Evolutionary conservation across 2,329 filamentous ascomycete species (phyloP), one percentile per base, ranked within the genome.

Genomic region (Colletotrichum sp.): DNA sequence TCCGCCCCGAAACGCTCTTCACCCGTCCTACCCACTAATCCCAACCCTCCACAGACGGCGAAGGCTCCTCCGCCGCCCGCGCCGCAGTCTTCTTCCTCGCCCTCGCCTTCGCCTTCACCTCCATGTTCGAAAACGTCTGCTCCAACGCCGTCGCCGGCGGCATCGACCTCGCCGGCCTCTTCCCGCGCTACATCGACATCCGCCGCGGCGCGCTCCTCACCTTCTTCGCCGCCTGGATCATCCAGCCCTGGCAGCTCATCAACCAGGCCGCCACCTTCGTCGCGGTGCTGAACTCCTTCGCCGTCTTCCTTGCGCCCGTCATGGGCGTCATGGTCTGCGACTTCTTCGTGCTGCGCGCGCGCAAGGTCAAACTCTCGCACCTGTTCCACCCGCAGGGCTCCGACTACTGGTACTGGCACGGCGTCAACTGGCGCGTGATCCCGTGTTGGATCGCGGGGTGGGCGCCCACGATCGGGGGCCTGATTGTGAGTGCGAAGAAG

Each of bases 331-430:
- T 86, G 84, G 82, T 83, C 4, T 80, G 83, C 16, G 80, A 79
- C 74, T 87, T 83, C 28, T 74, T 83, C 9, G 2, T 85, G 6
- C 80, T 86, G 57, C 79, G 80, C n/a, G 80, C 78, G 55, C 76
- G 76, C 36, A 85, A 82, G 79, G 34, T 85, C 21, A 84, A 84
- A 44, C 76, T 86, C 8, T 82, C 85, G 18, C 82, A 84, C 60
- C 77, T 86, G n/a, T 86, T 82, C 76, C 78, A 78, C 55, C 82
- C 82, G 0, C 34, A 80, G 0, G 79, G 83, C 34, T 84, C 85
- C 0, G 80, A 81, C 8, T 89, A 88, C 77, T 87, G 85, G 82
- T 89, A 83, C 76, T 84, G 78, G 77, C 82, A 85, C 18, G 87
- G 87, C 6, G 18, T 71, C 24, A 74, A 74, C 34, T 74, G 71